Percentiles rank a stretch among this genome's conserved stretches.
These are phyloP conservation scores for Lichtheimia corymbifera DNA, from an alignment of 371 early-diverging fungal genomes.

Conservation along the genomic window DNA sequence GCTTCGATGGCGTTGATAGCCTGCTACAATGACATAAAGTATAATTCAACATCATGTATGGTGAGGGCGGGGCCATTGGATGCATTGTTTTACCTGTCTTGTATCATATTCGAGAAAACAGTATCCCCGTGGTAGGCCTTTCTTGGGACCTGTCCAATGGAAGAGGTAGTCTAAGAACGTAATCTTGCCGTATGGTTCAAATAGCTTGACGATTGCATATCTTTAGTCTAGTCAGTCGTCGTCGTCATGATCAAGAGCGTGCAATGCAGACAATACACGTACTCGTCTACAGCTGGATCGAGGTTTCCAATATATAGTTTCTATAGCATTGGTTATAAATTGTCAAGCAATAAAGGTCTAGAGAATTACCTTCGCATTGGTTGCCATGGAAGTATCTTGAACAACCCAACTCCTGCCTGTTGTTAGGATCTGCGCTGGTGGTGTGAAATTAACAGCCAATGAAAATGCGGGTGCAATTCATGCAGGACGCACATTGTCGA, in stretches of 20 bases:
- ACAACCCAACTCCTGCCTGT: too few species aligned
- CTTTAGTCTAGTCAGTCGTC: conserved; percentile 24
- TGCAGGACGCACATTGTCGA: too few species aligned
- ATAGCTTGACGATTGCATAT: conserved; percentile 64
- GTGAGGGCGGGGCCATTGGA: not conserved
- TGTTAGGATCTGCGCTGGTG: too few species aligned
- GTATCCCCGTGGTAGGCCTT: conserved; percentile 65
- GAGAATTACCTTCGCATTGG: too few species aligned
- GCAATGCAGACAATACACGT: conserved; percentile 14
- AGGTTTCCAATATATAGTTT: conserved; percentile 66
- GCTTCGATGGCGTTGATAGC: conserved; percentile 55
- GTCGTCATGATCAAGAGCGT: not conserved
- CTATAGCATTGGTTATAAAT: conserved; percentile 7
- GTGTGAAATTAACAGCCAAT: too few species aligned
- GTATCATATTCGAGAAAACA: conserved; percentile 67
- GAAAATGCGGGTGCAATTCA: too few species aligned
- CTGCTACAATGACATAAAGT: conserved; percentile 27
- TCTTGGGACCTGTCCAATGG: conserved; percentile 61
- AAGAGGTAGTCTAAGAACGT: conserved; percentile 64
- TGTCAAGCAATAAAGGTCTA: too few species aligned
- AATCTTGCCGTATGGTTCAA: conserved; percentile 69
- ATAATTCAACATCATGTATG: too few species aligned
- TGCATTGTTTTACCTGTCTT: conserved; percentile 30
- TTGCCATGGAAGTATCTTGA: too few species aligned
- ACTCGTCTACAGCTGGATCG: conserved; percentile 63